Evolutionary conservation across 2,329 filamentous ascomycete genomes (phyloP), one percentile per base, ranked within the genome.

Genomic region (Neoascochyta sp.): DNA sequence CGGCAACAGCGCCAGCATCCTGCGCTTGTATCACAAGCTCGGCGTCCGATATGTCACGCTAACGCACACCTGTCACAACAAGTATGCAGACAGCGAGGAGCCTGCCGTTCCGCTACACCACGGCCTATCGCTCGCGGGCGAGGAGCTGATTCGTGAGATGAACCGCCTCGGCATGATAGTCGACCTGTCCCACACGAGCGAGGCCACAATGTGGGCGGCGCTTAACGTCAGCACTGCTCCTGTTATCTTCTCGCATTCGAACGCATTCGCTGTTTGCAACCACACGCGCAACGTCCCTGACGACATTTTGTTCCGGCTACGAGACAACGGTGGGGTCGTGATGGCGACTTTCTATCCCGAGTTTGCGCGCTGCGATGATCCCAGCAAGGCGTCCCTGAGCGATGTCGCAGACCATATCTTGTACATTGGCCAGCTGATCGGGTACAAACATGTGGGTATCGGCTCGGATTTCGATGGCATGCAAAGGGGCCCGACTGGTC

Each of bases 101-200:
- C 58, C 34, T 27, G 57, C 35, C 11, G 52, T 64, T 0, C 26
- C 24, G 17, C 13, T 36, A 1, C 31, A 32, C 9, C 62, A 63
- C 19, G 89, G 88, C 1, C 68, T 95, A 1, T 88, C 82, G 36
- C 66, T 71, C 1, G 70, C 71, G 1, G 89, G 88, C 7, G 73
- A 74, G 28, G 54, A 69, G 9, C 64, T 94, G 1, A 70, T 95
- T 16, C 68, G 69, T 12, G 89, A 95, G 69, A 95, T 95, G 88
- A 95, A 95, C 60, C 75, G 89, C 2, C 68, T 95, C 2, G 89
- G 89, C 11, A 87, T 95, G 80, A 80, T 95, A 14, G 83, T 95
- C 19, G 89, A 95, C 56, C 70, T 95, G 16, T 74, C 83, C 6
- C 89, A 95, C 61, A 76, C 79, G n/a, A 72, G 81, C 47, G 74